Evolutionary conservation across 192 early-diverging fungal species (phyloP), one percentile per base, ranked within the genome.

Genomic region (Rhizophlyctis rosea): DNA sequence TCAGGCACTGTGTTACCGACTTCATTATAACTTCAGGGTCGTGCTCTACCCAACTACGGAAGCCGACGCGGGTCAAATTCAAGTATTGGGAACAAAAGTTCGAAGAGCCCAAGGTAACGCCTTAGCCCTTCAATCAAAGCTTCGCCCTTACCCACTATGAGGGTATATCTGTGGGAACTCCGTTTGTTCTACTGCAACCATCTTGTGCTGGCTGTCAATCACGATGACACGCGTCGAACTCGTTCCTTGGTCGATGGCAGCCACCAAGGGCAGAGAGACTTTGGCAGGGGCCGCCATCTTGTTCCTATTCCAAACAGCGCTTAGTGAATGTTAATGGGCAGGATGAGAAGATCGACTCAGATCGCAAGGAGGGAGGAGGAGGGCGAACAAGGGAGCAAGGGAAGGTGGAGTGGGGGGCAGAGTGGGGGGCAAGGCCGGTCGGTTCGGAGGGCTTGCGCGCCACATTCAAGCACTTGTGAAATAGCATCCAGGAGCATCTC

Each of bases 241-340:
- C 16, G 95, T 97, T 62, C 95, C 95, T 77, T 97, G 91, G 79
- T 97, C 95, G 59, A 97, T 93, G 62, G 93, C 79, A 23, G 88
- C 93, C 21, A 81, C 58, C 23, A 60, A 51, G 24, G 36, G 39
- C 9, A 18, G 39, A 44, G 39, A n/a, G n/a, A n/a, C n/a, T n/a
- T n/a, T n/a, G n/a, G n/a, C n/a, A n/a, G n/a, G n/a, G n/a, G n/a
- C n/a, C n/a, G n/a, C n/a, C n/a, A n/a, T n/a, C n/a, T n/a, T n/a
- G n/a, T n/a, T n/a, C n/a, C n/a, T n/a, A n/a, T n/a, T n/a, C n/a
- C n/a, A n/a, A n/a, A n/a, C n/a, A n/a, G n/a, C n/a, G n/a, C n/a
- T n/a, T n/a, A n/a, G n/a, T n/a, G n/a, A n/a, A n/a, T n/a, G n/a
- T n/a, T n/a, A n/a, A n/a, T n/a, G n/a, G n/a, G n/a, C n/a, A n/a